These are phyloP conservation scores for Acer campestre DNA, from an alignment of 345 rosid species.

Conservation along the genomic window DNA sequence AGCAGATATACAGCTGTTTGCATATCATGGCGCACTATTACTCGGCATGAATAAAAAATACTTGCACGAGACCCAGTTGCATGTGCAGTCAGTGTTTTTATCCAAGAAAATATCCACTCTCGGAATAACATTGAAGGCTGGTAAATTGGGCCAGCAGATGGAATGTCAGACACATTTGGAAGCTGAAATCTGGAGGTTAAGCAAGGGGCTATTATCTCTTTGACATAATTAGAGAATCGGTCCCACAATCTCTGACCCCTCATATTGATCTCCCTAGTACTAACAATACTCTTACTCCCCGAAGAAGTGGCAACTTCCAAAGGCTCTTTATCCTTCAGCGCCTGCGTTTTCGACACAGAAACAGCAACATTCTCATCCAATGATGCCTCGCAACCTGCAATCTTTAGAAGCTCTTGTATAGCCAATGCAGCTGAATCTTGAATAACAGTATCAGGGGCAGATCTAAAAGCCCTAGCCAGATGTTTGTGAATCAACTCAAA, in stretches of 20 bases:
- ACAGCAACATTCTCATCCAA: conserved; percentile 67
- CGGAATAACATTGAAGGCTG: conserved; percentile 93
- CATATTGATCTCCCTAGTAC: conserved; percentile 42
- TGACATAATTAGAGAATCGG: conserved; percentile 88
- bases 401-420: conserved; percentile 90
- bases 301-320: conserved; percentile 31
- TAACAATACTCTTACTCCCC: conserved; percentile 35
- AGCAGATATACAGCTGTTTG: conserved; percentile 85
- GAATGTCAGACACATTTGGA: conserved; percentile 74
- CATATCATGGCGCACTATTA: conserved; percentile 97
- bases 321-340: conserved; percentile 38
- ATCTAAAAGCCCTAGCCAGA: conserved; percentile 94
- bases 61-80: conserved; percentile 87
- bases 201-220: conserved; percentile 96
- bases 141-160: conserved; percentile 77
- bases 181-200: conserved; percentile 95
- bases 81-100: conserved; percentile 76
- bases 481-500: conserved; percentile 94
- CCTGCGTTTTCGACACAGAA: conserved; percentile 35
- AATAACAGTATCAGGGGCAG: conserved; percentile 87
- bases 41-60: conserved; percentile 91
- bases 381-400: conserved; percentile 98
- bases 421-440: conserved; percentile 99
- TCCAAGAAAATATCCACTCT: conserved; percentile 93
- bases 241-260: conserved; percentile 96